Base-by-base conservation (phyloP, 148 eudicot genomes). In the Chenopodium berlandieri region DNA sequence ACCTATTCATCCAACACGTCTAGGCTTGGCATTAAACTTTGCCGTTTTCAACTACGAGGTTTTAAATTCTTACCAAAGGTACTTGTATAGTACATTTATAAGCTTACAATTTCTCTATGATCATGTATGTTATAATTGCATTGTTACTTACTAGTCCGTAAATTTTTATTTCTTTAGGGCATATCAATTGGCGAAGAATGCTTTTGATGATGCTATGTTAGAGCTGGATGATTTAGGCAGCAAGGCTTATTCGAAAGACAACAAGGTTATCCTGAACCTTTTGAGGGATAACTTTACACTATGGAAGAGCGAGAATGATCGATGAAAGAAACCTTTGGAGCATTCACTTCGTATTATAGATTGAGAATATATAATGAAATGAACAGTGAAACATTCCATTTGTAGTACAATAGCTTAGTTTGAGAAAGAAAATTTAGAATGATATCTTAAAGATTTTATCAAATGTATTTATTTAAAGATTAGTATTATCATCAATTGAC, bases 1-100 rank as follows among this genome's bases (percentile, higher is more conserved):
- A 11, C 81, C 88, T 60, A 83, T 86, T 48, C 88, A 86, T 56
- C 84, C 86, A 20, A 76, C 80, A 40, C 88, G 88, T 32, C 75
- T 86, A 78, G 88, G 88, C 60, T 79, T 86, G 82, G 88, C 88
- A 66, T 67, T 86, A 73, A 86, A 86, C 75, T 86, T 86, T 82
- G 83, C 88, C 2, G 86, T 86, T 63, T 86, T 86, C 75, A 83
- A 86, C 62, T 83, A 86, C 63, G 86, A 86, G 71, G 81, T 86
- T 63, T 80, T 76, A 85, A 82, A 82, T 81, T 86, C 88, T 44
- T 78, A 83, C 71, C 83, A 86, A 76, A 79, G 88, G 88, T 86
- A 76, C 13, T 4, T 52, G 10, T 47, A 11, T 52, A 70, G 76
- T 16, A 8, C 2, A 9, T 31, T 50, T 79, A 40, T 14, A 22